Conservation (phyloP, 1,139 yeast species). For the Scheffersomyces titani region DNA sequence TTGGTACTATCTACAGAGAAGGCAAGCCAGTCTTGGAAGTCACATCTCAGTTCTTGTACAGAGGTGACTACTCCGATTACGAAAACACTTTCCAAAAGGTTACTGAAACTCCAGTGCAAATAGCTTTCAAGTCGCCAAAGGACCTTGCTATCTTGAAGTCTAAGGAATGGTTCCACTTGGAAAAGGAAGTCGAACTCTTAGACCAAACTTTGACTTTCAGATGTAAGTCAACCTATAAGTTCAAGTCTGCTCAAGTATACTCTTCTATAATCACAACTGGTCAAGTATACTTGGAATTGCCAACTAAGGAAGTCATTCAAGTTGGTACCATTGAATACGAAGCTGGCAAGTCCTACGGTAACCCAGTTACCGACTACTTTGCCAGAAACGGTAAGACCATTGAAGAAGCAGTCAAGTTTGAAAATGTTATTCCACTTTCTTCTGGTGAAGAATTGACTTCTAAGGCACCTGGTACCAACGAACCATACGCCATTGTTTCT, state of each 20-base stretch:
- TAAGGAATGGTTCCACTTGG: conserved; percentile 96
- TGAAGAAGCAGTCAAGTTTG: conserved; percentile 91
- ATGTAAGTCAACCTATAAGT: conserved; percentile 80
- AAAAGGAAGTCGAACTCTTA: conserved; percentile 67
- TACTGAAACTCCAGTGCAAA: conserved; percentile 84
- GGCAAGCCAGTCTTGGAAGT: conserved; percentile 89
- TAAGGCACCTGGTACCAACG: conserved; percentile 84
- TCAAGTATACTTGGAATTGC: conserved; percentile 81
- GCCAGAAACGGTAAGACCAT: conserved; percentile 89
- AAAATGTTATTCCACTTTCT: conserved; percentile 85
- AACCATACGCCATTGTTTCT: conserved; percentile 94
- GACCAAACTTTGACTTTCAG: conserved; percentile 86
- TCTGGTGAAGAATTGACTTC: conserved; percentile 72
- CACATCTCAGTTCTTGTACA: conserved; percentile 91
- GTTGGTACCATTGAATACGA: conserved; percentile 86
- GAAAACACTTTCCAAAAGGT: conserved; percentile 91
- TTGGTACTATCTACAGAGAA: conserved; percentile 82
- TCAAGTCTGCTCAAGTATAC: conserved; percentile 73
- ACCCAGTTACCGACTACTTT: conserved; percentile 95
- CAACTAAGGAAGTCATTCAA: conserved; percentile 88
- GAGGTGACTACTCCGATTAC: conserved; percentile 87
- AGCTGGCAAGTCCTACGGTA: conserved; percentile 93
- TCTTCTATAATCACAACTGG: conserved; percentile 85
- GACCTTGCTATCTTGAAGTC: conserved; percentile 93
- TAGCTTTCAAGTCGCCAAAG: conserved; percentile 70